Base-by-base conservation (phyloP, 2,329 filamentous ascomycete genomes). In the Colletotrichum sojae region DNA sequence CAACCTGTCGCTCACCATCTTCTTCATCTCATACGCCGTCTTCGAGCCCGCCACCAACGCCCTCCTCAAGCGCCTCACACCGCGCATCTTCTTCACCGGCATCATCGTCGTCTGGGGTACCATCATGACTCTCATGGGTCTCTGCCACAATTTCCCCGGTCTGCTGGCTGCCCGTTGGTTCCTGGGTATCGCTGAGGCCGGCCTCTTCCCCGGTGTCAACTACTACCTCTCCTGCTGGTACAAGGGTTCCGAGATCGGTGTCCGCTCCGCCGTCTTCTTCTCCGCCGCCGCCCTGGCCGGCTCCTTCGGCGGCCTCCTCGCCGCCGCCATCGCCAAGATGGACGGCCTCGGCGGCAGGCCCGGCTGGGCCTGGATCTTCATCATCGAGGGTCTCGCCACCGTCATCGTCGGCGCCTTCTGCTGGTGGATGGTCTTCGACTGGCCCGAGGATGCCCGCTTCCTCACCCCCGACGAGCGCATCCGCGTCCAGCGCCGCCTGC, bases 211-310 rank as follows among this genome's bases (percentile, higher is more conserved):
- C 0, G 90, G 90, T 2, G 87, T 92, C 81, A 80, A 89, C 81
- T 79, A 89, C 81, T 94, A 94, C 75, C 84, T 95, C 0, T 91
- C 89, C 0, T 94, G 91, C 75, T 95, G 92, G 92, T 96, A 95
- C 76, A 92, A 89, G 76, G 85, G 92, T 9, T 88, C 86, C 1
- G 93, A 96, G 73, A 91, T 95, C 59, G 92, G 92, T 48, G 86
- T 93, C 9, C 87, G 93, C 36, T 89, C 79, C 66, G 91, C 92
- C 16, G 89, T 94, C 49, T 94, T 95, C 84, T 95, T 95, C 82
- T 93, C 91, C 0, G 92, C 92, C 0, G 93, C 93, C 0, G 92
- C 93, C 0, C 81, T 95, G 0, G 92, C 92, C 0, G 93, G 93
- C 1, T 93, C 90, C 0, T 93, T 93, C 67, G 91, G 91, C 75